Evolutionary conservation across 495 filamentous ascomycete genomes (phyloP), one percentile per base, ranked within the genome.

Genomic region (Talaromyces thailandensis): DNA sequence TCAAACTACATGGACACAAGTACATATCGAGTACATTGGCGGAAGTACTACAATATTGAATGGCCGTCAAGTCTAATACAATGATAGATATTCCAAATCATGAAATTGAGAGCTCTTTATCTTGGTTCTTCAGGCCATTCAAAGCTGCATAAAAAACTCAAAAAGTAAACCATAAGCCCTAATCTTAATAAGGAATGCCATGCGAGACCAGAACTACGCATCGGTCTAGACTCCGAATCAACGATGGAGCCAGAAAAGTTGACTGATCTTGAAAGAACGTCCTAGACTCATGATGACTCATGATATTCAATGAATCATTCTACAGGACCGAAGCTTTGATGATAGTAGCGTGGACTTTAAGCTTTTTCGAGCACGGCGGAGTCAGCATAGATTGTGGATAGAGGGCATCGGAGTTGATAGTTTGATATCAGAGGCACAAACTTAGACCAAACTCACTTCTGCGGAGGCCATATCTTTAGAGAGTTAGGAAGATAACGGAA

Each of bases 121-220:
- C 9, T 35, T 35, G 31, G 12, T 35, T 35, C 31, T 35, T 35
- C 8, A 35, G 31, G 9, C 31, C 8, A 31, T 31, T 35, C 8
- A 35, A 35, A 35, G n/a, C n/a, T n/a, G n/a, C n/a, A n/a, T 11
- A 11, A 35, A 35, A 35, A 35, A 35, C 31, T 35, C 12, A 35
- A 35, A 35, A 8, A 35, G 31, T 35, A 35, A 81, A 69, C 79
- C 16, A 6, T 69, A 56, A 56, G 25, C 25, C n/a, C 14, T 56
- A 26, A 12, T 16, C 24, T 31, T n/a, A 29, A 16, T 56, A 24
- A 29, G 29, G 52, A 3, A 9, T 28, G 24, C 12, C 25, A 56
- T 56, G 3, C 29, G 52, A 21, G 18, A 48, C 43, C 18, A 48
- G 16, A 18, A 9, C 28, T 56, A 56, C 52, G 6, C 52, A 26